phyloP scores from a whole-genome alignment of 352 stramenopile genomes.

The Pythium oligandrum region DNA sequence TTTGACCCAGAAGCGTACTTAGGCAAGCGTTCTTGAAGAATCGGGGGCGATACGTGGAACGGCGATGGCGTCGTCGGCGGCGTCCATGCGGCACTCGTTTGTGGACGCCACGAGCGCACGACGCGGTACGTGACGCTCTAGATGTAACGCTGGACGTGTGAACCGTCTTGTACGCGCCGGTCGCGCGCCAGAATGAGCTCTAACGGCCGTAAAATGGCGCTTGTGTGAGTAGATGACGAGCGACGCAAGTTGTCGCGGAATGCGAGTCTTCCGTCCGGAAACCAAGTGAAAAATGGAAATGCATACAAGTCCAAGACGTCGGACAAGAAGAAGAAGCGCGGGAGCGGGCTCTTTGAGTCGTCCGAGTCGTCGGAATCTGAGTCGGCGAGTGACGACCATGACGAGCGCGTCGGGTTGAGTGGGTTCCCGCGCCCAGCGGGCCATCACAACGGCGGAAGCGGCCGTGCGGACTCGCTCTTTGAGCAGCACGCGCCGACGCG shows the following conservation, averaged over 20 bases:
- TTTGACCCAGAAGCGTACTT: constrained; percentile 11
- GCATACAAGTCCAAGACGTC: not conserved
- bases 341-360: constrained; percentile 22
- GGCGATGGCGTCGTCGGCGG: constrained; percentile 15
- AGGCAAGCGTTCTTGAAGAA: not conserved
- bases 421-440: not conserved
- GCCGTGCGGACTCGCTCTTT: too few relatives aligned
- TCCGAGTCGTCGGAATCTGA: constrained; percentile 8
- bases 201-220: too few relatives aligned
- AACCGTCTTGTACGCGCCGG: too few relatives aligned
- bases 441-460: too few relatives aligned
- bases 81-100: constrained; percentile 19
- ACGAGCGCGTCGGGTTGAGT: not conserved
- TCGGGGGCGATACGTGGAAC: constrained; percentile 8
- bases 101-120: constrained; percentile 1
- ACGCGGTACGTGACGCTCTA: too few relatives aligned
- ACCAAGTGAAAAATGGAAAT: not conserved
- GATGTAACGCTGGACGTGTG: too few relatives aligned
- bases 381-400: not conserved
- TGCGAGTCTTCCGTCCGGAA: constrained; percentile 13
- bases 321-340: constrained; percentile 7
- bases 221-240: too few relatives aligned
- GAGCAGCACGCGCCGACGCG: too few relatives aligned
- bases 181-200: too few relatives aligned
- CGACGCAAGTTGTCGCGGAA: constrained; percentile 13